Percentiles rank a stretch among this genome's conserved stretches.
Conservation (phyloP, 78 protist genomes). For the Acrasis kona region DNA sequence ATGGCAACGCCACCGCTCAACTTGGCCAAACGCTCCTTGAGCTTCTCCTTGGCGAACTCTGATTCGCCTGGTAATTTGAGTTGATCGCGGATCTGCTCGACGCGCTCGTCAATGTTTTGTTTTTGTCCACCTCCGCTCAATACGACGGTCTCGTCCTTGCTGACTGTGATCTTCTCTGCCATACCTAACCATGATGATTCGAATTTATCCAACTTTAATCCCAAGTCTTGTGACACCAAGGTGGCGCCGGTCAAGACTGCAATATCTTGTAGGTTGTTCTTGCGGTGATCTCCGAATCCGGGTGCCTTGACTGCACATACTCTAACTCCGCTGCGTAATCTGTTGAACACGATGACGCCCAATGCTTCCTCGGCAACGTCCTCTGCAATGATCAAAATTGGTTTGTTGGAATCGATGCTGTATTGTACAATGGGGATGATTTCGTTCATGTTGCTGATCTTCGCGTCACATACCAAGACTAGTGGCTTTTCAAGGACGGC, state of each 20-base stretch:
- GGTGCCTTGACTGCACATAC: constrained; percentile 96
- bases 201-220: constrained; percentile 14
- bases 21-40: constrained; percentile 94
- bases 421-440: constrained; percentile 83
- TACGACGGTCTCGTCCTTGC: constrained; percentile 87
- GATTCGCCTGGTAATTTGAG: constrained; percentile 49
- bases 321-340: constrained; percentile 44
- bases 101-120: constrained; percentile 73
- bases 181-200: constrained; percentile 63
- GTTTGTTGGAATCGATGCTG: constrained; percentile 32
- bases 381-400: constrained; percentile 92
- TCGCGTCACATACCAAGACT: constrained; percentile 51
- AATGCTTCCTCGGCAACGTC: constrained; percentile 92
- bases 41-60: constrained; percentile 79
- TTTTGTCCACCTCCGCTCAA: constrained; percentile 87
- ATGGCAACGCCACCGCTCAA: constrained; percentile 97
- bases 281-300: constrained; percentile 97
- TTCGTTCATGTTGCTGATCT: constrained; percentile 57
- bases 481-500: constrained; percentile 76
- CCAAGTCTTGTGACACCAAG: constrained; percentile 35
- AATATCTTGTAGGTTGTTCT: constrained; percentile 88
- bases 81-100: constrained; percentile 61
- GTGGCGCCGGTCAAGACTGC: constrained; percentile 92
- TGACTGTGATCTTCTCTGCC: constrained; percentile 62
- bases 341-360: constrained; percentile 84